phyloP scores from a whole-genome alignment of 2,329 filamentous ascomycete species.

The Berkeleyomyces basicola region DNA sequence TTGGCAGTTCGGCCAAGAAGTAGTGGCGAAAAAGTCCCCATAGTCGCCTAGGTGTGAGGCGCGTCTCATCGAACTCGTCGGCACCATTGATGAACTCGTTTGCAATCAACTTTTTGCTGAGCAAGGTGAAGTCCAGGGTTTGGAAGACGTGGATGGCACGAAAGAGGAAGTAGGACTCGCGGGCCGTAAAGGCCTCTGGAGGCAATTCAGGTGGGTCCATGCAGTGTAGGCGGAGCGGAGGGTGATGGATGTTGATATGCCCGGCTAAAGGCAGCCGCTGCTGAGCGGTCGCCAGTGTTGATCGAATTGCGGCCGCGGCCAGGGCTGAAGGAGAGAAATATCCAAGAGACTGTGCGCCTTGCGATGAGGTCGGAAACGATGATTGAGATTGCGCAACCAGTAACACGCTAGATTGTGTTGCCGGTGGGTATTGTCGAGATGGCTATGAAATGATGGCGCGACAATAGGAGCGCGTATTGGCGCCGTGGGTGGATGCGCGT shows the following conservation, averaged over 20 bases:
- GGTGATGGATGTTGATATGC: not conserved
- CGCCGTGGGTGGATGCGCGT: not conserved
- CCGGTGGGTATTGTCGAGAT: not conserved
- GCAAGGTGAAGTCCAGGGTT: conserved; percentile 47
- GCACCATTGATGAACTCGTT: conserved; percentile 58
- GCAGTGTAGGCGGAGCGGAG: conserved; percentile 3
- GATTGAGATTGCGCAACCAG: not conserved
- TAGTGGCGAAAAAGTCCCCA: conserved; percentile 63
- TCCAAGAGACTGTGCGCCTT: not conserved
- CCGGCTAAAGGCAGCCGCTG: conserved; percentile 1
- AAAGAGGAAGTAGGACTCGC: conserved; percentile 76
- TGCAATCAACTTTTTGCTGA: conserved; percentile 57
- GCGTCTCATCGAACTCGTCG: conserved; percentile 52
- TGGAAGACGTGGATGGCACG: conserved; percentile 59
- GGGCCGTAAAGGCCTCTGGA: conserved; percentile 49
- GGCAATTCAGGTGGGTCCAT: conserved; percentile 13
- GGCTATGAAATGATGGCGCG: not conserved
- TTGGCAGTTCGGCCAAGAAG: conserved; percentile 50
- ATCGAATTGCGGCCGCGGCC: not conserved
- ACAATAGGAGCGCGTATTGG: not conserved
- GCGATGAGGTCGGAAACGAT: not conserved
- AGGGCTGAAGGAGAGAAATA: not conserved
- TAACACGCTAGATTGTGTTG: too few species aligned
- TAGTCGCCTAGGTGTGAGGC: conserved; percentile 62
- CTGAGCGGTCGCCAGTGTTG: conserved; percentile 1